Conservation (phyloP, 768 basidiomycete species). For the Boletus tylopilopsis region DNA sequence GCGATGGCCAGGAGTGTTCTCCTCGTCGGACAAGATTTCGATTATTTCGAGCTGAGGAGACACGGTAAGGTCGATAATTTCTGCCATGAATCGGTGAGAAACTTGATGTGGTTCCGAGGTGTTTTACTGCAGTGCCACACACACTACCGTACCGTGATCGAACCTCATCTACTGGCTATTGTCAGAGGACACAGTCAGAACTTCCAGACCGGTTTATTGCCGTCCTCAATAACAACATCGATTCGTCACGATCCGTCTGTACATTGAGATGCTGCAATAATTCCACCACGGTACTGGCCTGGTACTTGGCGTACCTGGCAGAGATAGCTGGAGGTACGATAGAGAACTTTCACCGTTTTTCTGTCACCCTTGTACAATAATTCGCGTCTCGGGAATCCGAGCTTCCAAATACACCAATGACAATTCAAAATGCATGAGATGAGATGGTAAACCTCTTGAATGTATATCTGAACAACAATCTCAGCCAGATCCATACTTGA, state of each 20-base stretch:
- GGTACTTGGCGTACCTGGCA: no score
- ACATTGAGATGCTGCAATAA: no score
- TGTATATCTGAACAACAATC: constrained; percentile 51
- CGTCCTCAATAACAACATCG: no score
- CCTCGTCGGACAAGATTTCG: constrained; percentile 30
- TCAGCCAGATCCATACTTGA: constrained; percentile 3
- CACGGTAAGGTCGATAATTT: constrained; percentile 33
- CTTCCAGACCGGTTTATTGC: no score
- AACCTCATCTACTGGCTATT: no score
- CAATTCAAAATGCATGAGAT: constrained; percentile 46
- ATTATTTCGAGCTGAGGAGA: constrained; percentile 29
- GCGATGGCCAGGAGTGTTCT: neutral
- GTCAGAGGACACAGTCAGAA: no score
- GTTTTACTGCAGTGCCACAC: no score
- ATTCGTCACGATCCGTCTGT: no score
- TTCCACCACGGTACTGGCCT: no score
- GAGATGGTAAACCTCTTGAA: constrained; percentile 75
- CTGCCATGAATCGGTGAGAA: constrained; percentile 18
- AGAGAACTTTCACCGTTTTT: no score
- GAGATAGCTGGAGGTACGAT: no score
- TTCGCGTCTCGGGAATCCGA: neutral
- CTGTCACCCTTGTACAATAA: neutral
- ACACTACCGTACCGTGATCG: no score
- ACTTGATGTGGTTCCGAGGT: neutral
- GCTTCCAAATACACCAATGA: neutral